Conservation (phyloP, 23 red algal genomes). For the Gracilaria domingensis region DNA sequence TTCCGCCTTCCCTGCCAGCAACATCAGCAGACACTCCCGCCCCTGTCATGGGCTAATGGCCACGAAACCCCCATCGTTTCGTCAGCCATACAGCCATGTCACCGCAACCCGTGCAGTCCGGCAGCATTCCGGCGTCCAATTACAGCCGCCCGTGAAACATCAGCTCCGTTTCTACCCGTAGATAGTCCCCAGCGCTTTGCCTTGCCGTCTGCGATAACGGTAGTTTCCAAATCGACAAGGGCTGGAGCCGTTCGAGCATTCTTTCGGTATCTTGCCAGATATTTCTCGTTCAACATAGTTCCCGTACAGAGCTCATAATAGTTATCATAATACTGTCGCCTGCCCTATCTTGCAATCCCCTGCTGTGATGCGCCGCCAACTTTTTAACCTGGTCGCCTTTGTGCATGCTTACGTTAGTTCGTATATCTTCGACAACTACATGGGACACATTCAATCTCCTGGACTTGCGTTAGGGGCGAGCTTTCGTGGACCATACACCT, state of each 20-base stretch:
- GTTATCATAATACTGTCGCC: not conserved
- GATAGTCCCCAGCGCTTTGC: not conserved
- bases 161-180: not conserved
- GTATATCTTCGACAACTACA: conserved; percentile 9
- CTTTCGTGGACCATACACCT: not conserved
- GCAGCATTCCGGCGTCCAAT: not conserved
- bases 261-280: conserved; percentile 4
- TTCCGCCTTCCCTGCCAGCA: not conserved
- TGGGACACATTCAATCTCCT: not conserved
- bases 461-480: conserved; percentile 3
- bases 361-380: not conserved
- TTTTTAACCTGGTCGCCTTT: not conserved
- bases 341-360: not conserved
- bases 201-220: not conserved
- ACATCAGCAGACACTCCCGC: not conserved
- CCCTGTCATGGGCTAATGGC: not conserved
- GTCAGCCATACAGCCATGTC: not conserved
- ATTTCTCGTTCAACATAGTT: conserved; percentile 8
- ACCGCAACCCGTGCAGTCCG: not conserved
- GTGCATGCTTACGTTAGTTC: conserved; percentile 41
- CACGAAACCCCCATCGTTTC: not conserved
- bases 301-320: not conserved
- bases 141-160: not conserved
- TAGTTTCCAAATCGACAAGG: not conserved
- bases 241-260: not conserved